phyloP scores from a whole-genome alignment of 257 asterid species.

The Solanum paucissectum region DNA sequence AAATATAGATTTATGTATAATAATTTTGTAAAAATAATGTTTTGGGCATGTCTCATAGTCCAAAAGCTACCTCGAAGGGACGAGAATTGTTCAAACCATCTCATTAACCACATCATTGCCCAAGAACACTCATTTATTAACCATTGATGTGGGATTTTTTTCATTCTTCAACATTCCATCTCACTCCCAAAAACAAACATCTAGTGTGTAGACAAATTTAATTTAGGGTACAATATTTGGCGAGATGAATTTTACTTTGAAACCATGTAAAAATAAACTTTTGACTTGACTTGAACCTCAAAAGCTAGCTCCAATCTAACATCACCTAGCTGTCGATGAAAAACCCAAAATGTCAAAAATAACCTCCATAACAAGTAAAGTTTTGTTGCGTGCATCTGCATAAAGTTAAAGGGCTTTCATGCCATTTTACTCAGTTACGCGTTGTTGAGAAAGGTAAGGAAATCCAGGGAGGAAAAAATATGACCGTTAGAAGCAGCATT shows the following conservation, averaged over 20 bases:
- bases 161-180: too few relatives aligned
- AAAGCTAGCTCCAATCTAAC: too few relatives aligned
- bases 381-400: neutral
- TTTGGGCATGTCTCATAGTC: neutral
- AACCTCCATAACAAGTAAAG: neutral
- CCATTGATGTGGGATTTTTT: too few relatives aligned
- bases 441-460: neutral
- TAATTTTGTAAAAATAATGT: neutral
- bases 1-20: too few relatives aligned
- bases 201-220: too few relatives aligned
- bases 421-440: neutral
- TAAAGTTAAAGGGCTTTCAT: neutral
- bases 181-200: rapidly evolving
- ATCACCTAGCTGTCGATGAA: neutral
- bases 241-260: rapidly evolving
- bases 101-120: neutral
- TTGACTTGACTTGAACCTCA: too few relatives aligned
- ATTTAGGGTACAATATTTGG: too few relatives aligned
- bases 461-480: slow-evolving; percentile 14
- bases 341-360: neutral
- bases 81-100: neutral
- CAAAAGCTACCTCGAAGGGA: neutral
- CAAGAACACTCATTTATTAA: neutral
- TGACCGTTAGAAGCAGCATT: slow-evolving; percentile 40
- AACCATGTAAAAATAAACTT: too few relatives aligned